These are phyloP conservation scores for Curvularia eragrostidis DNA, from an alignment of 2,329 filamentous ascomycete species.

Conservation along the genomic window DNA sequence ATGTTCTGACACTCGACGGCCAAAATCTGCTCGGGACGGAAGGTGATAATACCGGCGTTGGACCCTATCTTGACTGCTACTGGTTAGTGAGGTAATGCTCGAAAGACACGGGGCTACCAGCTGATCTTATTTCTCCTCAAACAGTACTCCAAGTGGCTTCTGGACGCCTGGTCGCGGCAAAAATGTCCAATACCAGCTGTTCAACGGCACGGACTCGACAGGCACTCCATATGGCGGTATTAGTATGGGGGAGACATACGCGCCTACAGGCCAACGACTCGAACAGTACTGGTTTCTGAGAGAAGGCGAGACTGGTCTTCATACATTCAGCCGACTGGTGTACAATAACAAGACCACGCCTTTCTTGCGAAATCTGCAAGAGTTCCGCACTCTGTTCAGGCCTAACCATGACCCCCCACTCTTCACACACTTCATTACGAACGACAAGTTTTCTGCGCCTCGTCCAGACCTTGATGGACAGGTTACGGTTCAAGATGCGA, in stretches of 20 bases:
- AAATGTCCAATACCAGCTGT: slow-evolving; percentile 55
- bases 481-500: slow-evolving; percentile 67
- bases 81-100: slow-evolving; percentile 10
- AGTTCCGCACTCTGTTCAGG: slow-evolving; percentile 67
- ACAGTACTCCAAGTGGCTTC: slow-evolving; percentile 61
- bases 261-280: slow-evolving; percentile 63
- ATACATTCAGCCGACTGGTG: slow-evolving; percentile 65
- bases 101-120: not conserved
- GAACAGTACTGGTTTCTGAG: slow-evolving; percentile 71
- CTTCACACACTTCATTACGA: slow-evolving; percentile 68
- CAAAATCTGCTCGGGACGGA: slow-evolving; percentile 42
- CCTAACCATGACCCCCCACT: slow-evolving; percentile 60
- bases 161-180: slow-evolving; percentile 65
- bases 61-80: slow-evolving; percentile 46
- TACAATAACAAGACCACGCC: slow-evolving; percentile 66
- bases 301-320: slow-evolving; percentile 67
- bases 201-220: slow-evolving; percentile 59
- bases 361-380: slow-evolving; percentile 64
- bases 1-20: slow-evolving; percentile 54
- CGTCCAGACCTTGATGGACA: slow-evolving; percentile 55
- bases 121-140: not conserved
- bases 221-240: slow-evolving; percentile 64
- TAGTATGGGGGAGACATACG: slow-evolving; percentile 65
- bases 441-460: slow-evolving; percentile 62
- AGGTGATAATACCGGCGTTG: slow-evolving; percentile 45